Conservation (phyloP, 2,329 filamentous ascomycete species). For the Chaetomiaceae sp. region DNA sequence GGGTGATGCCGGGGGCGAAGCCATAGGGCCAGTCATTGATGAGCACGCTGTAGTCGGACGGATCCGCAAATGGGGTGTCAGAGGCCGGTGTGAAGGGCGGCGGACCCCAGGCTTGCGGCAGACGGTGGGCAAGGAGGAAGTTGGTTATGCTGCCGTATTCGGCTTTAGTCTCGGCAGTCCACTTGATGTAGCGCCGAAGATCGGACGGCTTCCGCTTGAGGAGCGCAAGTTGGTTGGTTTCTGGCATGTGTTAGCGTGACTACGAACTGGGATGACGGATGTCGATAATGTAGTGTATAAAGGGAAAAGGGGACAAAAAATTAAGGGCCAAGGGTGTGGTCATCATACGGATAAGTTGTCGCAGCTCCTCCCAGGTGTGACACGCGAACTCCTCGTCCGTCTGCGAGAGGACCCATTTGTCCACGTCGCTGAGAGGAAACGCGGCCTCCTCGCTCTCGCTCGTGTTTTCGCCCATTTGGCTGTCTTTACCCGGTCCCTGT, state of each 20-base stretch:
- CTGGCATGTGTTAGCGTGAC: conserved; percentile 28
- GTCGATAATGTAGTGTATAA: background rate
- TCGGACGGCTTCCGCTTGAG: conserved; percentile 80
- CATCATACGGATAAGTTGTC: conserved; percentile 57
- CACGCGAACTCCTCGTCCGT: conserved; percentile 66
- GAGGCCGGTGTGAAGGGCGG: conserved; percentile 53
- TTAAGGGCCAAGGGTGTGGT: no score
- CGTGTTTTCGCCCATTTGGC: conserved; percentile 24
- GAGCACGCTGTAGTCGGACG: conserved; percentile 63
- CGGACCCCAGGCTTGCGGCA: conserved; percentile 61
- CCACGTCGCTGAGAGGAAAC: conserved; percentile 56
- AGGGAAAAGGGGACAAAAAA: no score
- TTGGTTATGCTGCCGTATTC: conserved; percentile 75
- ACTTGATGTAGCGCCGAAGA: conserved; percentile 72
- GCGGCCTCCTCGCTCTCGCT: conserved; percentile 41
- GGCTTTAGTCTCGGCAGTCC: conserved; percentile 63
- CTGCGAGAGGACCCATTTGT: conserved; percentile 54
- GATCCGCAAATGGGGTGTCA: conserved; percentile 46
- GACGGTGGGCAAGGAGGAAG: conserved; percentile 68
- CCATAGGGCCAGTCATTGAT: conserved; percentile 95
- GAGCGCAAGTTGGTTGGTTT: conserved; percentile 59
- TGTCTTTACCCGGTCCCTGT: conserved; percentile 15
- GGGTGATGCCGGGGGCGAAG: conserved; percentile 59
- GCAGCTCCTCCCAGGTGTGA: conserved; percentile 70
- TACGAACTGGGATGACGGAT: background rate